These are phyloP conservation scores for Phlyctochytrium arcticum DNA, from an alignment of 192 early-diverging fungal genomes.

Conservation along the genomic window DNA sequence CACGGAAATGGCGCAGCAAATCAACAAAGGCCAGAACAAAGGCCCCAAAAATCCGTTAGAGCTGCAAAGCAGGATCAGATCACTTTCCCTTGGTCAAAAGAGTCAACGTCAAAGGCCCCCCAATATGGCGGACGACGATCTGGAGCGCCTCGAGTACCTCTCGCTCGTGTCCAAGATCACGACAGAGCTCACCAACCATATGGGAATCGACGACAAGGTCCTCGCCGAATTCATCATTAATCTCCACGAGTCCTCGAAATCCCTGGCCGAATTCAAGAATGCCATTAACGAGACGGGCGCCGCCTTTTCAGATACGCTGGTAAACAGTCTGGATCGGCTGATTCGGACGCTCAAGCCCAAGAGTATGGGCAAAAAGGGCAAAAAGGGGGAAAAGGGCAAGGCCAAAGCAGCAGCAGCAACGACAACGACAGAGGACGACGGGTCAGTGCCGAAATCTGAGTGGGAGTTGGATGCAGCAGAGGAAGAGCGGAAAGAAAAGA, in stretches of 20 bases:
- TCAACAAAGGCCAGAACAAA: no score
- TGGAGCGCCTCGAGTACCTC: slow-evolving; percentile 82
- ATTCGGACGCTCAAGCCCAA: slow-evolving; percentile 74
- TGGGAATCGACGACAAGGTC: slow-evolving; percentile 82
- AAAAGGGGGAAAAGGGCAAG: slow-evolving; percentile 26
- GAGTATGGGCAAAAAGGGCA: slow-evolving; percentile 22
- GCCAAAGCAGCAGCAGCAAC: slow-evolving; percentile 22
- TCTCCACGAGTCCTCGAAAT: slow-evolving; percentile 68
- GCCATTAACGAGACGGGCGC: slow-evolving; percentile 66
- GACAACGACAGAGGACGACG: neutral
- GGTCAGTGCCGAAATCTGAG: slow-evolving; percentile 3
- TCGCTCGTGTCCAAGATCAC: slow-evolving; percentile 87
- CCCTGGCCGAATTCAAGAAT: slow-evolving; percentile 59
- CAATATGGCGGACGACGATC: slow-evolving; percentile 22
- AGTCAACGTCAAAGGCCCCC: no score
- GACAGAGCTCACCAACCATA: slow-evolving; percentile 90
- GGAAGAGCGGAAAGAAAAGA: slow-evolving; percentile 9
- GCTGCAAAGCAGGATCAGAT: no score
- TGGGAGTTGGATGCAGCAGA: slow-evolving; percentile 41
- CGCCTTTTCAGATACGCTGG: slow-evolving; percentile 80
- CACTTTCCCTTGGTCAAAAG: no score
- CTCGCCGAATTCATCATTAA: slow-evolving; percentile 90
- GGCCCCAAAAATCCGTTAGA: no score
- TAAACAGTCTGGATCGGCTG: slow-evolving; percentile 80
- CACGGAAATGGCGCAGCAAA: no score